Evolutionary conservation across 352 stramenopile genomes (phyloP).

Genomic region (Phytophthora tentaculata): DNA sequence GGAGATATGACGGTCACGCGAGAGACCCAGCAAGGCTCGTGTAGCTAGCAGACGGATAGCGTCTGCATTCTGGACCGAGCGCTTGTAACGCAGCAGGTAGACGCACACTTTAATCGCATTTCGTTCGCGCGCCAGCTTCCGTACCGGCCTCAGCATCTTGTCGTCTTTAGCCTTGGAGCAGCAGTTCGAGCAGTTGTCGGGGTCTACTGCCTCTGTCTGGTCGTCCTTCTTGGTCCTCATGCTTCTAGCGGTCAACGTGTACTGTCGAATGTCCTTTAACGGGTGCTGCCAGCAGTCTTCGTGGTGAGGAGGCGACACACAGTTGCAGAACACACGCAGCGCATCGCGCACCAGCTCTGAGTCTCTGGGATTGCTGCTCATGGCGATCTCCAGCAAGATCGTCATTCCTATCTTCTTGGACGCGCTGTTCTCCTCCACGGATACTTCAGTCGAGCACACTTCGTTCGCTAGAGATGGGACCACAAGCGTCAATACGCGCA

Average conservation of each 20-base stretch:
- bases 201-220: conserved; percentile 15
- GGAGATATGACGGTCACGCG: conserved; percentile 87
- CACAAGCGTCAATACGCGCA: conserved; percentile 78
- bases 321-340: conserved; percentile 84
- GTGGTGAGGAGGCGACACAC: conserved; percentile 74
- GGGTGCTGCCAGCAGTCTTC: conserved; percentile 88
- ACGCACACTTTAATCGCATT: conserved; percentile 91
- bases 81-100: conserved; percentile 87
- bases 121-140: conserved; percentile 74
- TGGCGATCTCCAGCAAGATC: conserved; percentile 80
- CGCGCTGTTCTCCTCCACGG: conserved; percentile 46
- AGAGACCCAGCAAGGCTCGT: conserved; percentile 79
- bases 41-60: conserved; percentile 84
- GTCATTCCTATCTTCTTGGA: conserved; percentile 63
- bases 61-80: conserved; percentile 88
- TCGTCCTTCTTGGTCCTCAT: conserved; percentile 65
- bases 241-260: conserved; percentile 70
- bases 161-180: conserved; percentile 70
- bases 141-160: conserved; percentile 69
- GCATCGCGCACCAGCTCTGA: conserved; percentile 78
- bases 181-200: conserved; percentile 42
- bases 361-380: conserved; percentile 74
- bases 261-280: conserved; percentile 86
- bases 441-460: conserved; percentile 79
- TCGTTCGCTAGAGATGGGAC: conserved; percentile 72